Evolutionary conservation across 1,139 yeast species (phyloP).

Genomic region (Suhomyces anneliseae): DNA sequence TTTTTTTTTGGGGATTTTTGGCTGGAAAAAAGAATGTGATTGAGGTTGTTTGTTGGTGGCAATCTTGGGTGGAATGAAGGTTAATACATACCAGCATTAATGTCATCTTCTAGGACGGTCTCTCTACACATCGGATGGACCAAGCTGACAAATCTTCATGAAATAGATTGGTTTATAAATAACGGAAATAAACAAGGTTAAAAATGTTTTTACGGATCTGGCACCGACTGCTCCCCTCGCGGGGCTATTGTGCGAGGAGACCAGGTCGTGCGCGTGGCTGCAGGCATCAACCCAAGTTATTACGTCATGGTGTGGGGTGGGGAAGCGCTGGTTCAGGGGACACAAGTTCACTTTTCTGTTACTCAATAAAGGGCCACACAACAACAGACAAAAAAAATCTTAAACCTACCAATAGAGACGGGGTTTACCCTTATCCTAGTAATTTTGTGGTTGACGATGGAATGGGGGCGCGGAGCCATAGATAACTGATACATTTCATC

Average conservation of each 20-base stretch:
- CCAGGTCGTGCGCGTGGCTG: slow-evolving; percentile 6
- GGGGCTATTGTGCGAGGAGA: slow-evolving; percentile 6
- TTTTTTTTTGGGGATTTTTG: too few relatives aligned
- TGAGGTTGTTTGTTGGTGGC: too few relatives aligned
- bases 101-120: slow-evolving; percentile 15
- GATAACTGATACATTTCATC: too few relatives aligned
- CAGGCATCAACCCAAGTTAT: not conserved
- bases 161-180: slow-evolving; percentile 7
- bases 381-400: too few relatives aligned
- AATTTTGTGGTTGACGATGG: too few relatives aligned
- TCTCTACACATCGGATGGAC: slow-evolving; percentile 2
- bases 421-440: too few relatives aligned
- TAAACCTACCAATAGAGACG: too few relatives aligned
- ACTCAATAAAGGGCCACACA: too few relatives aligned
- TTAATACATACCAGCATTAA: slow-evolving; percentile 20
- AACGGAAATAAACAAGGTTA: slow-evolving; percentile 6
- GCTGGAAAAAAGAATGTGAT: too few relatives aligned
- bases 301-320: slow-evolving; percentile 10
- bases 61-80: too few relatives aligned
- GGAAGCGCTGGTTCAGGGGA: slow-evolving; percentile 1
- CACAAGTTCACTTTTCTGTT: not conserved
- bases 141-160: slow-evolving; percentile 6
- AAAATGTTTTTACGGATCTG: slow-evolving; percentile 6
- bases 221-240: slow-evolving; percentile 10
- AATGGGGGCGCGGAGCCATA: too few relatives aligned